phyloP scores from a whole-genome alignment of 108 stramenopile genomes.

The Schizochytrium sp. region DNA sequence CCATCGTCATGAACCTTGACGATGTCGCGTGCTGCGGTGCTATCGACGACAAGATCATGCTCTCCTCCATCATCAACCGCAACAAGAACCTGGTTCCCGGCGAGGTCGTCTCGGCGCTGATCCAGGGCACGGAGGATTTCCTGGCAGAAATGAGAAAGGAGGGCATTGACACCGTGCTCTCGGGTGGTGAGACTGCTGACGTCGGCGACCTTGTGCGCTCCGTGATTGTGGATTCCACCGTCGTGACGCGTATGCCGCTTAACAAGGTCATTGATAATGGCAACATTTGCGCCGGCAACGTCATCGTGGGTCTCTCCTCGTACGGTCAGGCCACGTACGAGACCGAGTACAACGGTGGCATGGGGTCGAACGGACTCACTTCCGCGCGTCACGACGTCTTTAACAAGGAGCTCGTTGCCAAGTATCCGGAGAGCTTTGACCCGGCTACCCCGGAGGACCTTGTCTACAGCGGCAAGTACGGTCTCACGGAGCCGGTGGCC shows the following conservation, averaged over 20 bases:
- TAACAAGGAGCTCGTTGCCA: not conserved
- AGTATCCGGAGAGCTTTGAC: conserved; percentile 22
- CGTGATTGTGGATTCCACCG: conserved; percentile 22
- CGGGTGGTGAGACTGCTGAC: conserved; percentile 25
- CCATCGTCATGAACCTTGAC: conserved; percentile 23
- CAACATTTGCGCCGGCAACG: conserved; percentile 11
- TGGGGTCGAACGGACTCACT: conserved; percentile 26
- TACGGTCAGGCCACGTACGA: conserved; percentile 22
- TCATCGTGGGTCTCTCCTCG: conserved; percentile 20
- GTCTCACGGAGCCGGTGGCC: not conserved
- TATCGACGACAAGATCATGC: conserved; percentile 13
- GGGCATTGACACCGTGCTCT: conserved; percentile 1
- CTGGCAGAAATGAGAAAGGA: not conserved
- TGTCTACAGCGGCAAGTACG: conserved; percentile 11
- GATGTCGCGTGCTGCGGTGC: conserved; percentile 7
- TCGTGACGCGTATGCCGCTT: not conserved
- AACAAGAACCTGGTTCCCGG: conserved; percentile 23
- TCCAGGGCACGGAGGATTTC: conserved; percentile 20
- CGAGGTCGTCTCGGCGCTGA: conserved; percentile 20
- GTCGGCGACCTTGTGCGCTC: conserved; percentile 24
- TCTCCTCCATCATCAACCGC: conserved; percentile 21
- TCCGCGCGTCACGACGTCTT: conserved; percentile 24
- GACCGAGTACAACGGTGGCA: conserved; percentile 21
- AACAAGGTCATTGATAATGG: conserved; percentile 15
- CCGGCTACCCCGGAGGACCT: not conserved